Evolutionary conservation across 139 green algal genomes (phyloP).

Genomic region (Chlorella sp.): DNA sequence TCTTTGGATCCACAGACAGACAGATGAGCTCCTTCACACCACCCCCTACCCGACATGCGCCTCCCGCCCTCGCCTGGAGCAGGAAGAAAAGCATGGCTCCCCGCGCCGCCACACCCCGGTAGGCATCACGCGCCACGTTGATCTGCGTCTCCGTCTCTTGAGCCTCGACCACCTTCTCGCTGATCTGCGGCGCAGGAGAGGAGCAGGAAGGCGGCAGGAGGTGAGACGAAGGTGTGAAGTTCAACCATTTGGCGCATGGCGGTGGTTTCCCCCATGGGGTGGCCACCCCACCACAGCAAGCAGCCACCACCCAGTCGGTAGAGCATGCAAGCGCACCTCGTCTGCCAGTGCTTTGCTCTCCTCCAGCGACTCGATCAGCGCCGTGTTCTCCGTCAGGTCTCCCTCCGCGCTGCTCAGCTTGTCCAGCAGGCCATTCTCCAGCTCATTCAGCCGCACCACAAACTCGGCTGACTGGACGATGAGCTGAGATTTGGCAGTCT

Average conservation of each 20-base stretch:
- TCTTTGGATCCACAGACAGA: too few relatives aligned
- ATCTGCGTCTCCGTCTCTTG: conserved; percentile 72
- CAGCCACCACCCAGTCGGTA: too few relatives aligned
- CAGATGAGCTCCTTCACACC: too few relatives aligned
- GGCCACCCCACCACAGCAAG: too few relatives aligned
- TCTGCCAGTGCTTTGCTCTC: conserved; percentile 86
- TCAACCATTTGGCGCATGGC: too few relatives aligned
- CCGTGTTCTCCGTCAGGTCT: conserved; percentile 92
- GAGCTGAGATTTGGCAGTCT: conserved; percentile 68
- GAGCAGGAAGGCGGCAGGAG: neutral
- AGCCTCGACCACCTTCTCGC: conserved; percentile 2
- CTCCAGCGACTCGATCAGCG: conserved; percentile 90
- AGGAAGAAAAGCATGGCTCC: conserved; percentile 93
- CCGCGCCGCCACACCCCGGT: conserved; percentile 82
- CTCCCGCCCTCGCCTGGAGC: conserved; percentile 46
- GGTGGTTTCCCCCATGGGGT: too few relatives aligned
- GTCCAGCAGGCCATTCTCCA: conserved; percentile 91
- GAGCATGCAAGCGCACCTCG: conserved; percentile 39
- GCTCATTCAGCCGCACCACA: conserved; percentile 85
- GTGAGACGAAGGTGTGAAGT: too few relatives aligned
- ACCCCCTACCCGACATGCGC: too few relatives aligned
- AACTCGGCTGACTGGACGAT: conserved; percentile 84
- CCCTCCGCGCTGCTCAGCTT: conserved; percentile 88
- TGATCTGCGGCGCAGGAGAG: neutral
- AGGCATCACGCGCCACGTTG: conserved; percentile 75